A percentile compares a stretch with the other conserved stretches of the same genome.
These are phyloP conservation scores for Aspergillus neotritici DNA, from an alignment of 2,329 filamentous ascomycete genomes.

Conservation along the genomic window DNA sequence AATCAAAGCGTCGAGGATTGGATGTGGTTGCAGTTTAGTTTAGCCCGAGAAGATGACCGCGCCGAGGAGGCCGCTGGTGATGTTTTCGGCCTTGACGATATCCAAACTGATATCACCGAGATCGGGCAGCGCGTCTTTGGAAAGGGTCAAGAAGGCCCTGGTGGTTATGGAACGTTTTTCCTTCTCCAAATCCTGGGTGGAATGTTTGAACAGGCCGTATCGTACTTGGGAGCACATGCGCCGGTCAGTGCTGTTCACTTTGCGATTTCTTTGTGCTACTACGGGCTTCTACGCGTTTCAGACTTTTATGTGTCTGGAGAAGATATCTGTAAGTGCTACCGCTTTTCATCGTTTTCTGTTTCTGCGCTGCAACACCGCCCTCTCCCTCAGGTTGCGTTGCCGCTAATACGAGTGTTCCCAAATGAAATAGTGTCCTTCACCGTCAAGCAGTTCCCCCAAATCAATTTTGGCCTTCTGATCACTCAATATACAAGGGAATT, in stretches of 20 bases:
- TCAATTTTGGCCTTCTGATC: constrained; percentile 90
- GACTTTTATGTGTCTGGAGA: constrained; percentile 70
- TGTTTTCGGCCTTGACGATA: constrained; percentile 58
- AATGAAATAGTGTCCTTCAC: constrained; percentile 47
- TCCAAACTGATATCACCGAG: constrained; percentile 75
- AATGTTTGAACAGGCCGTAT: constrained; percentile 89
- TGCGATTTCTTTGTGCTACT: constrained; percentile 80
- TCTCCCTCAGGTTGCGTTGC: no score
- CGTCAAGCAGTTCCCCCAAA: constrained; percentile 59
- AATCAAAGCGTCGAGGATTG: constrained; percentile 60
- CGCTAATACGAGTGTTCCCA: constrained; percentile 7
- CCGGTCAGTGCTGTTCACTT: constrained; percentile 95
- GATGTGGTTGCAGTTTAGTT: constrained; percentile 61
- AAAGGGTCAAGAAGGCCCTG: constrained; percentile 70
- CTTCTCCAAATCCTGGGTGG: constrained; percentile 85
- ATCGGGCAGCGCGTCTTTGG: constrained; percentile 89
- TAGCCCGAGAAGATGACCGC: constrained; percentile 57
- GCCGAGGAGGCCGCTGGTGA: constrained; percentile 58
- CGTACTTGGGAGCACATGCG: constrained; percentile 84
- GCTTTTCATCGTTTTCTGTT: neutral
- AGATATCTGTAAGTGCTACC: constrained; percentile 52
- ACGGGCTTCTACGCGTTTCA: constrained; percentile 80
- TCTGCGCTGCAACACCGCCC: constrained; percentile 1
- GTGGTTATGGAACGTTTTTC: constrained; percentile 84
- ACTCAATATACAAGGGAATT: constrained; percentile 96